These are phyloP conservation scores for Hortaea sp. DNA, from an alignment of 2,329 filamentous ascomycete genomes.

Conservation along the genomic window DNA sequence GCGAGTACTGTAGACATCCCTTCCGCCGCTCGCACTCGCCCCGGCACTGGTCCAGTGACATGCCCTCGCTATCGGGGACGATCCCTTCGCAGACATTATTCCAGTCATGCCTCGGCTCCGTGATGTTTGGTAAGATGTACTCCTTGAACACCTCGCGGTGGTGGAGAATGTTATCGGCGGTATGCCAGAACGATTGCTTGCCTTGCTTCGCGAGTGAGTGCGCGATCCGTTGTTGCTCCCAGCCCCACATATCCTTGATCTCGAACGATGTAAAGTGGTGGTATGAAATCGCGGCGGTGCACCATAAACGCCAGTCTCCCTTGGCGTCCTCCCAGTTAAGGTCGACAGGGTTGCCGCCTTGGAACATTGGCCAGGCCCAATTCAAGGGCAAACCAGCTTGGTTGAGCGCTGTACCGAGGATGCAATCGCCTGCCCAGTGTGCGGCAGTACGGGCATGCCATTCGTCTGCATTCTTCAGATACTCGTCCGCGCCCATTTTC, in stretches of 20 bases:
- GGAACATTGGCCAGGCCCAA: constrained; percentile 32
- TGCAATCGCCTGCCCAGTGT: constrained; percentile 46
- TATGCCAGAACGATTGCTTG: constrained; percentile 3
- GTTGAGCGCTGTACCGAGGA: constrained; percentile 39
- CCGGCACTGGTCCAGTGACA: constrained; percentile 14
- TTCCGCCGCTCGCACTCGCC: constrained; percentile 11
- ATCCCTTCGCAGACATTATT: constrained; percentile 16
- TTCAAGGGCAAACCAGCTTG: constrained; percentile 35
- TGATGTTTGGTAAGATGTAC: constrained; percentile 17
- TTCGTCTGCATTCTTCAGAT: constrained; percentile 28
- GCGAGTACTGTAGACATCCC: constrained; percentile 18
- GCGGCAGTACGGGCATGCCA: constrained; percentile 33
- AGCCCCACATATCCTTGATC: constrained; percentile 18
- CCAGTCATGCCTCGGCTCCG: constrained; percentile 13
- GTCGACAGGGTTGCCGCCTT: constrained; percentile 30
- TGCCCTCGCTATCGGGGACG: constrained; percentile 6
- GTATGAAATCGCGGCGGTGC: constrained; percentile 29
- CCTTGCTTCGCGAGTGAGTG: neutral
- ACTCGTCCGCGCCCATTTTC: constrained; percentile 24
- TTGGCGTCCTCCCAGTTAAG: constrained; percentile 27
- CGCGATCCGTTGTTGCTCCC: constrained; percentile 21
- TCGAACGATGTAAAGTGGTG: constrained; percentile 21
- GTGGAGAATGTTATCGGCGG: constrained; percentile 10
- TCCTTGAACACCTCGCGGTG: constrained; percentile 22
- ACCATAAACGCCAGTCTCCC: constrained; percentile 28